phyloP scores from a whole-genome alignment of 495 filamentous ascomycete species.

The Penicillium macrosclerotiorum region DNA sequence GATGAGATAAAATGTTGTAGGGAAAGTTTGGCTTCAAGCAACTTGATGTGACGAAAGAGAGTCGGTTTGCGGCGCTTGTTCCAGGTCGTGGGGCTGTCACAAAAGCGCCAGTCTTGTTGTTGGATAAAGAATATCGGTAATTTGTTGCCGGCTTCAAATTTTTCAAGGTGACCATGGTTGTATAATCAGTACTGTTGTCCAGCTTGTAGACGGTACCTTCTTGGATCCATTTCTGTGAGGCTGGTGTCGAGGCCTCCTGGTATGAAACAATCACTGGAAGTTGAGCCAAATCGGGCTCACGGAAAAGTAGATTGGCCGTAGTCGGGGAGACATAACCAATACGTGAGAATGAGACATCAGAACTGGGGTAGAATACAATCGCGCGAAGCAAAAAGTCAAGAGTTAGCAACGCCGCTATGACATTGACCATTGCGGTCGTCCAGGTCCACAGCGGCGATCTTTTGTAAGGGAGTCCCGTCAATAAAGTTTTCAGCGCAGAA shows the following conservation, averaged over 20 bases:
- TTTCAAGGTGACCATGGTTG: conserved; percentile 57
- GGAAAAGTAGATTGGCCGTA: conserved; percentile 75
- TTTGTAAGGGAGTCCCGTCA: conserved; percentile 72
- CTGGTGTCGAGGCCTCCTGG: conserved; percentile 31
- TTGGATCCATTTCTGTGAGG: conserved; percentile 56
- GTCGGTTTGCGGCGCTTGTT: conserved; percentile 56
- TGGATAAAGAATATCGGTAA: conserved; percentile 81
- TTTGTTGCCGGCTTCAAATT: conserved; percentile 57
- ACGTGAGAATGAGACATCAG: conserved; percentile 79
- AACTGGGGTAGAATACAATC: conserved; percentile 58
- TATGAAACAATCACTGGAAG: conserved; percentile 73
- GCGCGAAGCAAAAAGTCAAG: conserved; percentile 75
- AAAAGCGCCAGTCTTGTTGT: conserved; percentile 76
- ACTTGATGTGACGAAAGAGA: conserved; percentile 86
- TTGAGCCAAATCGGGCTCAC: conserved; percentile 74
- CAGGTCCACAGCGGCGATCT: conserved; percentile 53
- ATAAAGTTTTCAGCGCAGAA: conserved; percentile 56
- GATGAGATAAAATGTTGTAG: conserved; percentile 78
- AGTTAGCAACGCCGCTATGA: conserved; percentile 59
- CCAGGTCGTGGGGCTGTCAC: conserved; percentile 69
- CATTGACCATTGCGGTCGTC: conserved; percentile 70
- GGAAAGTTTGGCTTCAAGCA: conserved; percentile 91
- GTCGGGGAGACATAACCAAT: conserved; percentile 82
- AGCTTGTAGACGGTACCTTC: conserved; percentile 63
- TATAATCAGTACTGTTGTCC: conserved; percentile 78